Evolutionary conservation across 352 stramenopile species (phyloP).

Genomic region (Blastocystis sp.): DNA sequence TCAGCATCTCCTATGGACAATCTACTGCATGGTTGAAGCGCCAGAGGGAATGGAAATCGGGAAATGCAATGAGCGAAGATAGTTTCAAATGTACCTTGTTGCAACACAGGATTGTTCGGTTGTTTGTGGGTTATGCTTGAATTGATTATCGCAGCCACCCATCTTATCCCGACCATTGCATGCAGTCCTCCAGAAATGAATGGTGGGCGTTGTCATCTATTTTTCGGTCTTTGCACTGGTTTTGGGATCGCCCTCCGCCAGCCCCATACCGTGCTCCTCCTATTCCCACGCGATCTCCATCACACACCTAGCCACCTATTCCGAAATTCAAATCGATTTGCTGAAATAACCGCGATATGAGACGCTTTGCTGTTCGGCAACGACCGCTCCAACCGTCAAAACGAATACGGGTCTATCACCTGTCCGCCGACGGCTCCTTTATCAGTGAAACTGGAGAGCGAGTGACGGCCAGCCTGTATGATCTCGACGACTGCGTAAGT

Average conservation of each 20-base stretch:
- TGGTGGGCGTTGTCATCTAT: conserved; percentile 20
- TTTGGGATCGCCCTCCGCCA: background rate
- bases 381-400: conserved; percentile 56
- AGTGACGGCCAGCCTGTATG: conserved; percentile 22
- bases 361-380: conserved; percentile 62
- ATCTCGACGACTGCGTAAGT: conserved; percentile 61
- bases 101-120: too few relatives aligned
- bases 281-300: background rate
- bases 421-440: conserved; percentile 32
- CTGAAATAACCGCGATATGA: conserved; percentile 9
- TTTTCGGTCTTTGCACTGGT: conserved; percentile 31
- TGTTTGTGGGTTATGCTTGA: too few relatives aligned
- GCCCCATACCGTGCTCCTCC: background rate
- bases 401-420: conserved; percentile 59
- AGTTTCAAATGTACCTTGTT: too few relatives aligned
- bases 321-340: background rate
- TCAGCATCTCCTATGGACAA: too few relatives aligned
- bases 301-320: background rate
- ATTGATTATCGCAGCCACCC: background rate
- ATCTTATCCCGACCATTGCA: conserved; percentile 22
- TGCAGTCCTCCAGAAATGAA: conserved; percentile 10
- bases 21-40: too few relatives aligned
- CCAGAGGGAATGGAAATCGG: too few relatives aligned
- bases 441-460: conserved; percentile 54
- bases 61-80: too few relatives aligned